phyloP scores from a whole-genome alignment of 2,329 filamentous ascomycete species.

The Cercospora janseana region DNA sequence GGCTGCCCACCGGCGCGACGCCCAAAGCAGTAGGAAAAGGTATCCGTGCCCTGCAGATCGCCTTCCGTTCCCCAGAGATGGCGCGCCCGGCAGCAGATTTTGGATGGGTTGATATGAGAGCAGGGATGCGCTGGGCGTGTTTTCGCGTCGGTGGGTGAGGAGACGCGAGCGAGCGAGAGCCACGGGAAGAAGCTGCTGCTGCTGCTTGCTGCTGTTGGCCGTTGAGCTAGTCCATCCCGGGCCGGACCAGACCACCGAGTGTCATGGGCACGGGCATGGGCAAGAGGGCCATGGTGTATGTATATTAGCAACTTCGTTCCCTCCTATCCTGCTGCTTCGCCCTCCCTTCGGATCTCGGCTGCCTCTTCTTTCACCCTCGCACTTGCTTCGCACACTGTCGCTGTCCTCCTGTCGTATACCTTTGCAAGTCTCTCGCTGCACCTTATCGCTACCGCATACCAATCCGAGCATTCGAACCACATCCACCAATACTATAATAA shows the following conservation, averaged over 20 bases:
- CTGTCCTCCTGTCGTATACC: not conserved
- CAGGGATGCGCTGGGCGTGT: slow-evolving; percentile 1
- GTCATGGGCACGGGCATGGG: no score
- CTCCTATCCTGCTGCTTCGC: no score
- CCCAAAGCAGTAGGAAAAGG: not conserved
- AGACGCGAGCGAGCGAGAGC: no score
- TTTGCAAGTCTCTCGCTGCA: slow-evolving; percentile 1
- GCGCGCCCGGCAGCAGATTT: not conserved
- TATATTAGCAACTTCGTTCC: no score
- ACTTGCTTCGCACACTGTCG: not conserved
- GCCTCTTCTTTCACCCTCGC: not conserved
- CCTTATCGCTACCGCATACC: not conserved
- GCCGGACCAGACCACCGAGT: no score
- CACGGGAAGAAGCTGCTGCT: no score
- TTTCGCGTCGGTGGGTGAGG: no score
- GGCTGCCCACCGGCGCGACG: not conserved
- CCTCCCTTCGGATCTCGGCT: no score
- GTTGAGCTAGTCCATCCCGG: no score
- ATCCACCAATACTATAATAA: slow-evolving; percentile 1
- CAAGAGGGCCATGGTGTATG: no score
- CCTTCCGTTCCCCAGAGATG: not conserved
- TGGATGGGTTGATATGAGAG: slow-evolving; percentile 2
- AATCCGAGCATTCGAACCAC: not conserved
- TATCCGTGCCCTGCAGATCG: not conserved
- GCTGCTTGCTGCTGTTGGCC: no score